Conservation (phyloP, 345 rosid species). For the Gossypium australe region DNA sequence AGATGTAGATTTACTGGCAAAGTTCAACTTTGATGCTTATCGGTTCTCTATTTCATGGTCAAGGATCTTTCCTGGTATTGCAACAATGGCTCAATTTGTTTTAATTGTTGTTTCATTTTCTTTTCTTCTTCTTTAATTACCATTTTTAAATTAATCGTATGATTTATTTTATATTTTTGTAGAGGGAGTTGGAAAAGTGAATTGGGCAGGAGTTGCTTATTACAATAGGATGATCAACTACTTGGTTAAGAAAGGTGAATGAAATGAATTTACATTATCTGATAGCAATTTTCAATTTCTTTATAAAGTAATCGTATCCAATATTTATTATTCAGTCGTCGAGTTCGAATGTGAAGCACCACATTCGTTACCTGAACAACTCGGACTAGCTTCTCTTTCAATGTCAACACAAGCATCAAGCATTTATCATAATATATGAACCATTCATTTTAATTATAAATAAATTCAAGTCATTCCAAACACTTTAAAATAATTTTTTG, state of each 20-base stretch:
- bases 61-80: constrained; percentile 62
- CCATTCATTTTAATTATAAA: no score
- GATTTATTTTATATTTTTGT: neutral
- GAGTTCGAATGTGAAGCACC: no score
- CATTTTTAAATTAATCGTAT: neutral
- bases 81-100: neutral
- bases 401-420: no score
- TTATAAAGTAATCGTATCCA: no score
- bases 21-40: constrained; percentile 62
- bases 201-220: constrained; percentile 56
- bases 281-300: neutral
- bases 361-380: no score
- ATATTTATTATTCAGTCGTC: no score
- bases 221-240: constrained; percentile 49
- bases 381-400: no score
- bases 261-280: neutral
- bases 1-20: constrained; percentile 47
- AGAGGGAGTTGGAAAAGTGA: constrained; percentile 56
- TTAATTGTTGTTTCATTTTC: neutral
- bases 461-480: no score
- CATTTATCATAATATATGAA: no score
- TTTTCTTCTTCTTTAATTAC: neutral
- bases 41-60: constrained; percentile 78
- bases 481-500: no score
- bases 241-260: constrained; percentile 40